Conservation (phyloP, 2,329 filamentous ascomycete genomes). For the Fusarium abutilonis region DNA sequence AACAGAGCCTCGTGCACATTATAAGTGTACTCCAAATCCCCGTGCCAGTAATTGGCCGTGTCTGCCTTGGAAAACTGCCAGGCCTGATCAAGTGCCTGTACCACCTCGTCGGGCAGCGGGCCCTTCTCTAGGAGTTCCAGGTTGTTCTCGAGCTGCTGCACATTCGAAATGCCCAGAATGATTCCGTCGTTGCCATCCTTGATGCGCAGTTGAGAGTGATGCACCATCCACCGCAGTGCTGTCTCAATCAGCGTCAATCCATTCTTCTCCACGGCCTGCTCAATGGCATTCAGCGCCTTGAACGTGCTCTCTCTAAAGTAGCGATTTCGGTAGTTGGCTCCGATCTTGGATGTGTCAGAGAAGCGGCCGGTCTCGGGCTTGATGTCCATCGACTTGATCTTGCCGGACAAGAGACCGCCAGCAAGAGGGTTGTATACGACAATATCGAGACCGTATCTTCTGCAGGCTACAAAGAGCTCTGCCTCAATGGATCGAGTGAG, state of each 20-base stretch:
- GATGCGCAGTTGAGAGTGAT: conserved; percentile 71
- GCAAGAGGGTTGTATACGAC: conserved; percentile 86
- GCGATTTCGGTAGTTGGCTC: conserved; percentile 68
- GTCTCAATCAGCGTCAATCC: conserved; percentile 76
- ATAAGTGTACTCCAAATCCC: conserved; percentile 73
- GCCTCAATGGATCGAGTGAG: conserved; percentile 79
- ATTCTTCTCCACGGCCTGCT: conserved; percentile 73
- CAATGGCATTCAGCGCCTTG: conserved; percentile 73
- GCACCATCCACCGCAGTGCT: conserved; percentile 76
- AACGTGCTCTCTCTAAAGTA: conserved; percentile 76
- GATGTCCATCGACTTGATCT: conserved; percentile 74
- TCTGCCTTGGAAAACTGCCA: conserved; percentile 76
- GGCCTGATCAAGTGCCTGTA: conserved; percentile 78
- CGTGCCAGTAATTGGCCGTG: conserved; percentile 64
- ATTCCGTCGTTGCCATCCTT: conserved; percentile 66
- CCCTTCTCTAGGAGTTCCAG: conserved; percentile 71
- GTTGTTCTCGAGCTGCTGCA: conserved; percentile 67
- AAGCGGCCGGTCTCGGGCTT: conserved; percentile 75
- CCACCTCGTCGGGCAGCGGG: conserved; percentile 78
- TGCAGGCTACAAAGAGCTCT: conserved; percentile 78
- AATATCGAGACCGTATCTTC: conserved; percentile 79
- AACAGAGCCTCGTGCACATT: conserved; percentile 71
- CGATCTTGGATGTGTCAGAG: conserved; percentile 65
- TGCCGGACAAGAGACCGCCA: conserved; percentile 82
- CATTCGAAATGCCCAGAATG: conserved; percentile 67